These are phyloP conservation scores for Phyllosticta citribraziliensis DNA, from an alignment of 2,329 filamentous ascomycete genomes.

Conservation along the genomic window DNA sequence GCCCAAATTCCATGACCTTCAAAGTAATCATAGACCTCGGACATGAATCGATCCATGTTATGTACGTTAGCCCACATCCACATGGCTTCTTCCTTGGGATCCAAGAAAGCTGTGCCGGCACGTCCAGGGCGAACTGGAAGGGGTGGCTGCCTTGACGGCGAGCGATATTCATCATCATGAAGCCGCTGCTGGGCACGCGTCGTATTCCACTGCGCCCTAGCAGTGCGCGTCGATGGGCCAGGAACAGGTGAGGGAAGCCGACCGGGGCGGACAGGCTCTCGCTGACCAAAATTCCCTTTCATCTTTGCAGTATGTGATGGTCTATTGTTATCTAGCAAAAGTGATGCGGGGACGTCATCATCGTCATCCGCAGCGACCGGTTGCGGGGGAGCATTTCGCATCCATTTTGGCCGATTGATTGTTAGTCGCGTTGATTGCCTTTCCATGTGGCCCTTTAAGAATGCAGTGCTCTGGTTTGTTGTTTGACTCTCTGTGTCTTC, in stretches of 20 bases:
- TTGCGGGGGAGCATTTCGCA: constrained; percentile 14
- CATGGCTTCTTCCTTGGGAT: constrained; percentile 67
- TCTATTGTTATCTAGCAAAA: constrained; percentile 47
- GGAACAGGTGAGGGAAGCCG: constrained; percentile 32
- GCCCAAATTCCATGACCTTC: constrained; percentile 75
- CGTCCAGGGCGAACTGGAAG: constrained; percentile 5
- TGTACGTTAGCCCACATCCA: constrained; percentile 91
- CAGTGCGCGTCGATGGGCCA: constrained; percentile 33
- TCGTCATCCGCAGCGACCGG: constrained; percentile 36
- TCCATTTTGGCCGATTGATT: constrained; percentile 7
- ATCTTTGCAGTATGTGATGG: constrained; percentile 18
- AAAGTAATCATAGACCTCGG: constrained; percentile 80
- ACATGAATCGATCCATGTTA: constrained; percentile 79
- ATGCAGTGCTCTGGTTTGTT: constrained; percentile 34
- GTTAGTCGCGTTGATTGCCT: constrained; percentile 17
- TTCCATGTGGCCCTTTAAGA: constrained; percentile 15
- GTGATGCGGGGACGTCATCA: constrained; percentile 54
- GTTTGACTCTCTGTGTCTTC: constrained; percentile 41
- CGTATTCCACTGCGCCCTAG: constrained; percentile 42
- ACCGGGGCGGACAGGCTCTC: constrained; percentile 12
- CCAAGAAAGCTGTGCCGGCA: constrained; percentile 23
- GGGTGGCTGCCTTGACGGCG: constrained; percentile 8
- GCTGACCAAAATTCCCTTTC: constrained; percentile 13
- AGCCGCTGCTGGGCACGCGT: constrained; percentile 37
- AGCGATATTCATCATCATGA: constrained; percentile 26